A percentile compares a stretch with the other conserved stretches of the same genome.
These are phyloP conservation scores for Phytopythium vexans DNA, from an alignment of 352 stramenopile species.

Conservation along the genomic window DNA sequence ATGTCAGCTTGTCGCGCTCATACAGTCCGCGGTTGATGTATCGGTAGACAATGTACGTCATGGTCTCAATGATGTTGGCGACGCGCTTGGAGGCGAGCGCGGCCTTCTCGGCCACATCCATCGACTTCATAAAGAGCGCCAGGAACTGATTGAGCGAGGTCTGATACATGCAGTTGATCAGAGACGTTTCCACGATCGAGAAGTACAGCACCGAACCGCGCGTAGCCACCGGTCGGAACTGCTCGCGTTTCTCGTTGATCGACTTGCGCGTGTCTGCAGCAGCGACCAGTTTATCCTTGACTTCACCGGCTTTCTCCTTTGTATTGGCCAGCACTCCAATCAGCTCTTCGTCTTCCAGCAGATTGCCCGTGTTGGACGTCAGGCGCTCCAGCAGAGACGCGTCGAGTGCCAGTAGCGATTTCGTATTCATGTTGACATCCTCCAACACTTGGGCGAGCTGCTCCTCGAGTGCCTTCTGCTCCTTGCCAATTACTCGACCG, in stretches of 20 bases:
- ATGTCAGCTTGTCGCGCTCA: slow-evolving; percentile 98
- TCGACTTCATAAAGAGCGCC: slow-evolving; percentile 97
- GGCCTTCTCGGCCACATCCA: slow-evolving; percentile 97
- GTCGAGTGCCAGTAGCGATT: slow-evolving; percentile 94
- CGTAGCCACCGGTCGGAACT: slow-evolving; percentile 97
- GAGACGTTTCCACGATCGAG: slow-evolving; percentile 97
- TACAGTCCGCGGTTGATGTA: slow-evolving; percentile 99
- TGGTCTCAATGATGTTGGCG: slow-evolving; percentile 98
- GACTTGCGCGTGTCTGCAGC: slow-evolving; percentile 95
- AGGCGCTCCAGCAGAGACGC: slow-evolving; percentile 95
- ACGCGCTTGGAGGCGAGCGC: slow-evolving; percentile 97
- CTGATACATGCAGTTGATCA: slow-evolving; percentile 99
- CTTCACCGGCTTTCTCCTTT: slow-evolving; percentile 97
- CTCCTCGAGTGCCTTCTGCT: slow-evolving; percentile 97
- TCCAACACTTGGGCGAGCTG: slow-evolving; percentile 98
- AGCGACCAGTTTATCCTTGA: slow-evolving; percentile 97
- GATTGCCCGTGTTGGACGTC: slow-evolving; percentile 96
- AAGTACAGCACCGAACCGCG: slow-evolving; percentile 98
- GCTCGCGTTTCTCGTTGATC: slow-evolving; percentile 98
- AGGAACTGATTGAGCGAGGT: slow-evolving; percentile 98
- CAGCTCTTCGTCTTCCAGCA: slow-evolving; percentile 98
- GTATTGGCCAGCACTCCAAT: slow-evolving; percentile 97
- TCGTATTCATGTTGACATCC: slow-evolving; percentile 98
- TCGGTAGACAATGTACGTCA: slow-evolving; percentile 99
- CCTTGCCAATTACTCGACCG: slow-evolving; percentile 96